A percentile compares a stretch with the other conserved stretches of the same genome.
Evolutionary conservation across 495 filamentous ascomycete genomes (phyloP).

Genomic region (Xylaria nigripes): DNA sequence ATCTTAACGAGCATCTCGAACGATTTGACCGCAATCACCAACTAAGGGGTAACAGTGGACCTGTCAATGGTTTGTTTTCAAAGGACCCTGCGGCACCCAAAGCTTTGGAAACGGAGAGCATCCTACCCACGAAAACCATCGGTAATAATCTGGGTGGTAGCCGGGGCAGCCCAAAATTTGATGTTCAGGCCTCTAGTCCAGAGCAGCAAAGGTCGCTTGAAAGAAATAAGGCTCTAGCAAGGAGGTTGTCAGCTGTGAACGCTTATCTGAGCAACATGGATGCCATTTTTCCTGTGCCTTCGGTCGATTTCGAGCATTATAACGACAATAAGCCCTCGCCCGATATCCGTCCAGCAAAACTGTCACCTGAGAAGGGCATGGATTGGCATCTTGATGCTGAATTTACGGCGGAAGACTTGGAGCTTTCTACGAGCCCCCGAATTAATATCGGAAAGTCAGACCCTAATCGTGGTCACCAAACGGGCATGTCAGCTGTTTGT

Average conservation of each 20-base stretch:
- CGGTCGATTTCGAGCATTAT: constrained; percentile 37
- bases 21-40: constrained; percentile 20
- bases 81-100: constrained; percentile 24
- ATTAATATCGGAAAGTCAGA: constrained; percentile 22
- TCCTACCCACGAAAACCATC: constrained; percentile 29
- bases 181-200: constrained; percentile 6
- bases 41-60: constrained; percentile 10
- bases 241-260: background rate
- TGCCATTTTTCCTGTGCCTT: constrained; percentile 36
- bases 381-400: constrained; percentile 53
- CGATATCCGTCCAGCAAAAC: constrained; percentile 28
- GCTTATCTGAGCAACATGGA: background rate
- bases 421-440: constrained; percentile 54
- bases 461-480: constrained; percentile 1
- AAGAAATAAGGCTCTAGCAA: background rate
- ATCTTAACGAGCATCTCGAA: constrained; percentile 20
- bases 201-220: constrained; percentile 10
- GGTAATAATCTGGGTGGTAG: constrained; percentile 23
- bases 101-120: constrained; percentile 27
- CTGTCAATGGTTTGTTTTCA: constrained; percentile 21
- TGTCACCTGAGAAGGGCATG: constrained; percentile 41
- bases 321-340: constrained; percentile 27
- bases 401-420: constrained; percentile 55
- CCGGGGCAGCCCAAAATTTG: constrained; percentile 5
- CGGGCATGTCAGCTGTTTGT: constrained; percentile 3